Evolutionary conservation across 306 rosid species (phyloP), one percentile per base, ranked within the genome.

Genomic region (Quercus glauca): DNA sequence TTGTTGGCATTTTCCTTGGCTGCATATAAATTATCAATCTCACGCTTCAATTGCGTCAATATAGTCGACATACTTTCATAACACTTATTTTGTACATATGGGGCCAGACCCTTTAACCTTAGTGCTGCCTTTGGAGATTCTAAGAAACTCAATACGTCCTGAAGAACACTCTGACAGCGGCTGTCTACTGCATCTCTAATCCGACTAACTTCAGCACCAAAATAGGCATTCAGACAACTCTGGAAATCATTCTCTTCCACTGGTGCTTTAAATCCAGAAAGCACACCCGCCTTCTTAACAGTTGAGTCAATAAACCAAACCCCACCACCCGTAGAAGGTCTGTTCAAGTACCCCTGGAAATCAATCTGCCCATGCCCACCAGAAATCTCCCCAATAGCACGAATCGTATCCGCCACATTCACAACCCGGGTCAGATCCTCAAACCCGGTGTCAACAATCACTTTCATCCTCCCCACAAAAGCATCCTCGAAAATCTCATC

Each of bases 91-190:
- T 93, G 99, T 71, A 93, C 79, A 89, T 85, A 91, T 5, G 93
- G 92, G 12, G 92, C 97, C 58, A 93, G 82, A 71, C 76, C 89
- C 89, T 89, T 89, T 77, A 95, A 83, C 86, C 99, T 93, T 73
- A 73, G 85, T 57, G 96, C 87, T 70, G 97, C 97, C 91, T 91
- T 93, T 0, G 96, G 99, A 73, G 99, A 95, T 74, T 95, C 98
- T 76, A 95, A 84, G 96, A 95, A 95, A 79, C 90, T 80, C 63
- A 95, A 82, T 11, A 95, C 82, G 79, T 95, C 99, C 82, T 89
- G 89, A 71, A 95, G 96, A 76, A 91, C 86, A 76, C 86, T 85
- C 88, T 77, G 91, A 83, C 96, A 95, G 76, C 93, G 85, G 74
- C 78, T 86, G 73, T 93, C 99, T 74, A 90, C 91, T 23, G 83